A percentile compares a stretch with the other conserved stretches of the same genome.
phyloP scores from a whole-genome alignment of 1,284 basidiomycete genomes.

The Trametes polyzona region DNA sequence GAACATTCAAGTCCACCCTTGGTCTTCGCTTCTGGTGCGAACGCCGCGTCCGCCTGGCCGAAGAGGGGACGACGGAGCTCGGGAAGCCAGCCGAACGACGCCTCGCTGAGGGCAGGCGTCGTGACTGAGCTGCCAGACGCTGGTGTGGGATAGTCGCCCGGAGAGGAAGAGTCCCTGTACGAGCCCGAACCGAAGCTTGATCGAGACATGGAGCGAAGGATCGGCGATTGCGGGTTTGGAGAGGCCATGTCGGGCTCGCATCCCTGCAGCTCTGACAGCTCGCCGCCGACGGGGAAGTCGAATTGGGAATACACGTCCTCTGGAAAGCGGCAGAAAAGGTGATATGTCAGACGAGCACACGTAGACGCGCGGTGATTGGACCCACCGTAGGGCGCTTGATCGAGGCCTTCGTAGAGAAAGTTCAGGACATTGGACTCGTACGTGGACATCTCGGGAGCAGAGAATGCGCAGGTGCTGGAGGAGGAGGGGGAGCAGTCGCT shows the following conservation, averaged over 20 bases:
- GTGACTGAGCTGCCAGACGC: slow-evolving; percentile 22
- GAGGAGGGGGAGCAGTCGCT: background rate
- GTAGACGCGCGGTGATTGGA: background rate
- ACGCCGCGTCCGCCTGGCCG: slow-evolving; percentile 8
- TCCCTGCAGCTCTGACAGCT: slow-evolving; percentile 4
- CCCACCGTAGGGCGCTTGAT: slow-evolving; percentile 10
- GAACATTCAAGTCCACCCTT: slow-evolving; percentile 10
- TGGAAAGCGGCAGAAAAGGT: background rate
- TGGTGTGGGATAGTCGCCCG: slow-evolving; percentile 22
- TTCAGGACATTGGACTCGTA: slow-evolving; percentile 2
- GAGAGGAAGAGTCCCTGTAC: slow-evolving; percentile 10
- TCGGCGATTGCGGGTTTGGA: slow-evolving; percentile 13
- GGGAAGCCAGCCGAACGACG: slow-evolving; percentile 15
- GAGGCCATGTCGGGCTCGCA: background rate
- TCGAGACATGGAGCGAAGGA: slow-evolving; percentile 23
- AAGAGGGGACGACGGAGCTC: slow-evolving; percentile 12
- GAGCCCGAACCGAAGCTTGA: slow-evolving; percentile 22
- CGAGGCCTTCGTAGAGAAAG: slow-evolving; percentile 10
- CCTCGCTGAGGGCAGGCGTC: slow-evolving; percentile 25
- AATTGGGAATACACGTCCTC: background rate
- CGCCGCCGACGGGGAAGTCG: slow-evolving; percentile 1
- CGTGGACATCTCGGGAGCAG: slow-evolving; percentile 1
- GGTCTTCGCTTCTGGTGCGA: slow-evolving; percentile 15
- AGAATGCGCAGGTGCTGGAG: background rate
- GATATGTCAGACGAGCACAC: slow-evolving; percentile 1